Percentiles rank a stretch among this genome's conserved stretches.
These are phyloP conservation scores for Acrodontium crateriforme DNA, from an alignment of 2,329 filamentous ascomycete genomes.

Conservation along the genomic window DNA sequence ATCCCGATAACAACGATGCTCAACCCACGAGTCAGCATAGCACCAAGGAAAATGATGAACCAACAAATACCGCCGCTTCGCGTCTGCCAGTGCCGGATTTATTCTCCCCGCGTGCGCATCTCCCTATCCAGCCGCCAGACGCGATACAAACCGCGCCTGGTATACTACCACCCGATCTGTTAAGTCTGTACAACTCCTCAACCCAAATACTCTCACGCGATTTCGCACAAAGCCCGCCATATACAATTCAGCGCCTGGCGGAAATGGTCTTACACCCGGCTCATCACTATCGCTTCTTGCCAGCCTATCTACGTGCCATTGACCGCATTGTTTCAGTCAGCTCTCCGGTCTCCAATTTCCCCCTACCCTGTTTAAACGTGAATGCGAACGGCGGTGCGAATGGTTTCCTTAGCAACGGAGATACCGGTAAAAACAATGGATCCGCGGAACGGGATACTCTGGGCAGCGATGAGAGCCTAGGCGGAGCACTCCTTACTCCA, in stretches of 20 bases:
- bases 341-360: constrained; percentile 66
- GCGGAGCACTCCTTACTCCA: constrained; percentile 80
- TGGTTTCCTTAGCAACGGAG: constrained; percentile 35
- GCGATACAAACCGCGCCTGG: constrained; percentile 24
- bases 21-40: constrained; percentile 35
- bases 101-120: constrained; percentile 19
- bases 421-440: constrained; percentile 47
- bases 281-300: constrained; percentile 66
- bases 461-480: constrained; percentile 77
- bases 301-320: constrained; percentile 77
- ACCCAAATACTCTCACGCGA: constrained; percentile 25
- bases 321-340: constrained; percentile 86
- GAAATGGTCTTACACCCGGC: constrained; percentile 70
- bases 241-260: constrained; percentile 82
- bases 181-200: constrained; percentile 34
- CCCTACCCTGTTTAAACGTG: constrained; percentile 48
- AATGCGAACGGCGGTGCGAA: constrained; percentile 30
- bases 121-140: constrained; percentile 26
- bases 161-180: constrained; percentile 49
- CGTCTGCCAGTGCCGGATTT: constrained; percentile 30
- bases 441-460: constrained; percentile 38
- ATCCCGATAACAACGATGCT: constrained; percentile 7
- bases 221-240: constrained; percentile 66
- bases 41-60: constrained; percentile 54
- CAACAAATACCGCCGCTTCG: constrained; percentile 22